Evolutionary conservation across 31 red algal species (phyloP), one percentile per base, ranked within the genome.

Genomic region (Porphyra umbilicalis): DNA sequence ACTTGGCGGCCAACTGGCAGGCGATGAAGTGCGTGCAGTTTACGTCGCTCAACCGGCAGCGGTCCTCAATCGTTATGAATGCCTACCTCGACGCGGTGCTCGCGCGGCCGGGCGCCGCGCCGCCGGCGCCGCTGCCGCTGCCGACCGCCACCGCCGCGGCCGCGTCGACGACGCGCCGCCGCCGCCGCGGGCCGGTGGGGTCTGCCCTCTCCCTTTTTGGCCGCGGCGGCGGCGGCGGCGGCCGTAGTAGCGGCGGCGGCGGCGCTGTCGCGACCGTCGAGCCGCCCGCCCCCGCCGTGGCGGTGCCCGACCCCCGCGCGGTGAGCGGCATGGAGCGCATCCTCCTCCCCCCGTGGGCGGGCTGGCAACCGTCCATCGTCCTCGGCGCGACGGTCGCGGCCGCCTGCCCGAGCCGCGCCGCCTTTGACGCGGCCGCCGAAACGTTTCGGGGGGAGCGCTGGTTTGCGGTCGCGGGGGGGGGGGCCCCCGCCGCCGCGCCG

Each of bases 1-100:
- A 99, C 88, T 87, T 99, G 76, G 89, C 85, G 80, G 97, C 93
- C 8, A 99, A 99, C 78, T 96, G 87, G 93, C 87, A 88, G 42
- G 90, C 97, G 5, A 92, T 99, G 31, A 88, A 94, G 80, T 99
- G 97, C 79, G 87, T 99, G 8, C 93, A 99, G 35, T 95, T 99
- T 80, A 85, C 90, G 25, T 94, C 94, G 33, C 90, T 99, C 35
- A 99, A 99, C 84, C 94, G 94, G 44, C 97, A 99, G 78, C 87
- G 97, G 37, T 88, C 86, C 32, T 83, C 92, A 9, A 87, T 98
- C 9, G 39, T 95, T 0, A 87, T 95, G 39, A 90, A 98, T 10
- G 82, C 88, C 46, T 91, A 90, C 87, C 33, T 93, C 4, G 67
- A 83, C 44, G 76, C 34, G 10, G 87, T 46, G 10, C 33, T 71